A percentile compares a stretch with the other conserved stretches of the same genome.
These are phyloP conservation scores for Linanthus parryae DNA, from an alignment of 148 eudicot species.

Conservation along the genomic window DNA sequence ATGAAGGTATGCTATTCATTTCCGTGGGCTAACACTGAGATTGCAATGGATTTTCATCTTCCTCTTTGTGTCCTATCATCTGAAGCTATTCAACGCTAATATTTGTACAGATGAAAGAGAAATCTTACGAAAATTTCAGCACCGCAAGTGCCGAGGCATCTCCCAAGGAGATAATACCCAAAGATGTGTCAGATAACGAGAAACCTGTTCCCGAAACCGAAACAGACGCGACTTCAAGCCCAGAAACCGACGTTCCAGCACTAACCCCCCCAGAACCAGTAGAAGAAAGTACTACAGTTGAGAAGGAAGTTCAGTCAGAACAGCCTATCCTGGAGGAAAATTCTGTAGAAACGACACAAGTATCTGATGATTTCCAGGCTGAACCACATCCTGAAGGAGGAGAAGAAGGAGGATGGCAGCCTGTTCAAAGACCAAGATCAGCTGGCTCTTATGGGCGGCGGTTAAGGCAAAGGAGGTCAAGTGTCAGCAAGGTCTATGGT, in stretches of 20 bases:
- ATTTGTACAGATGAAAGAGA: conserved; percentile 51
- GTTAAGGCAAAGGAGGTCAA: conserved; percentile 57
- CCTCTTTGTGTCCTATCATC: background rate
- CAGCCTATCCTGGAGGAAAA: conserved; percentile 36
- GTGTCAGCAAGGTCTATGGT: conserved; percentile 50
- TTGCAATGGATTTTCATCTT: background rate
- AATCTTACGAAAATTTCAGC: conserved; percentile 38
- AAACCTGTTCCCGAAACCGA: conserved; percentile 34
- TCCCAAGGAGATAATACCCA: conserved; percentile 29
- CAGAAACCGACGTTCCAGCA: conserved; percentile 17
- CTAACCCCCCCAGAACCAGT: conserved; percentile 10
- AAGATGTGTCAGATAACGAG: conserved; percentile 30
- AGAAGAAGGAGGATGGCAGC: conserved; percentile 93
- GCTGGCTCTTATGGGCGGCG: conserved; percentile 72
- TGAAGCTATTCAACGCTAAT: background rate
- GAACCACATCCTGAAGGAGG: conserved; percentile 71
- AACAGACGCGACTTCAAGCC: conserved; percentile 13
- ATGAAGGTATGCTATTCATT: conserved; percentile 45
- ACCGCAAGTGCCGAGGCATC: conserved; percentile 40
- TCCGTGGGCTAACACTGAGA: background rate
- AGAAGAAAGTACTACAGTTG: conserved; percentile 21
- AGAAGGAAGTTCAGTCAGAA: conserved; percentile 23
- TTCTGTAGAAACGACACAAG: conserved; percentile 17
- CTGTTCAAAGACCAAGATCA: conserved; percentile 90
- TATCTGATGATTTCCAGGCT: conserved; percentile 27